phyloP scores from a whole-genome alignment of 352 stramenopile genomes.

The Globisporangium mamillatum region DNA sequence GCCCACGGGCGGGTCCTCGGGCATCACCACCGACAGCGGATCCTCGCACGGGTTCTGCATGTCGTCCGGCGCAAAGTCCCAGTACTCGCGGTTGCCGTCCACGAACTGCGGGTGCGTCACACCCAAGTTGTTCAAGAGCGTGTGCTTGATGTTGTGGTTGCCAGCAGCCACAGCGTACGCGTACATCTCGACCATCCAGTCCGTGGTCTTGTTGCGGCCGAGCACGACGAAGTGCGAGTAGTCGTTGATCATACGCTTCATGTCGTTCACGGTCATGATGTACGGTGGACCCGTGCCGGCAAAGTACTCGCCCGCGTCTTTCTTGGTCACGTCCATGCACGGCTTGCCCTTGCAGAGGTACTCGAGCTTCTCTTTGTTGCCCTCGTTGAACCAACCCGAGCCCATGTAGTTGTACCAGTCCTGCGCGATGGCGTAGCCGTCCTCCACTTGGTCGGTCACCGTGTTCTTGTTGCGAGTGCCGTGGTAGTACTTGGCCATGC shows the following conservation, averaged over 20 bases:
- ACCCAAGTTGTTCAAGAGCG: slow-evolving; percentile 40
- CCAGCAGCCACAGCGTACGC: slow-evolving; percentile 44
- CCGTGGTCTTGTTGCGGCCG: slow-evolving; percentile 29
- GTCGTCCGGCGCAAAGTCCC: slow-evolving; percentile 32
- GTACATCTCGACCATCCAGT: slow-evolving; percentile 66
- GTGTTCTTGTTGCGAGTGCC: slow-evolving; percentile 24
- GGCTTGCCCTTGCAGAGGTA: slow-evolving; percentile 31
- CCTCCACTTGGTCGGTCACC: slow-evolving; percentile 40
- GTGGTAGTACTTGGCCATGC: slow-evolving; percentile 40
- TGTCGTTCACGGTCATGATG: slow-evolving; percentile 51
- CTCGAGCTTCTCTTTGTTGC: slow-evolving; percentile 26
- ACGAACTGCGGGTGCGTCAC: slow-evolving; percentile 39
- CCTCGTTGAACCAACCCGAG: slow-evolving; percentile 33
- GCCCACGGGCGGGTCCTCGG: slow-evolving; percentile 32
- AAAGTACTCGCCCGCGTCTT: slow-evolving; percentile 42
- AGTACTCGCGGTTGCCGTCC: slow-evolving; percentile 32
- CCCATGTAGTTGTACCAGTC: slow-evolving; percentile 47
- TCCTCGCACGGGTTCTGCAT: slow-evolving; percentile 42
- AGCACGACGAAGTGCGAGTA: slow-evolving; percentile 48
- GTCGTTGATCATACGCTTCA: slow-evolving; percentile 44
- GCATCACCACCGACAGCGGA: slow-evolving; percentile 32
- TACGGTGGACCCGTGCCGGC: slow-evolving; percentile 50
- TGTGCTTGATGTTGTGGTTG: slow-evolving; percentile 58
- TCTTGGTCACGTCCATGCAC: slow-evolving; percentile 30
- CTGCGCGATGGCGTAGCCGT: slow-evolving; percentile 44